phyloP scores from a whole-genome alignment of 2,329 filamentous ascomycete species.

The Penicillium sp. region DNA sequence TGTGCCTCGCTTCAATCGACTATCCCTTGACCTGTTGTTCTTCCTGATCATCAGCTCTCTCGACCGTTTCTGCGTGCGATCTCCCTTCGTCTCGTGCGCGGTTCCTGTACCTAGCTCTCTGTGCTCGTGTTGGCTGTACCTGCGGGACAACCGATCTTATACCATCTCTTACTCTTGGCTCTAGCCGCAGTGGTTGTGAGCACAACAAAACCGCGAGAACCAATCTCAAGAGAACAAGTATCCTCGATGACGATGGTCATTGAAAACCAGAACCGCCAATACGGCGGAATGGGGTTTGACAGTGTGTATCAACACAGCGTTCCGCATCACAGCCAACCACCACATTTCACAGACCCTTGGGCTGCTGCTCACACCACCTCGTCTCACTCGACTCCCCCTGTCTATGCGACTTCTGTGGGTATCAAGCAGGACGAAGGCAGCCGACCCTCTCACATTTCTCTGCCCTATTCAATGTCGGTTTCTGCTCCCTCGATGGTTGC shows the following conservation, averaged over 20 bases:
- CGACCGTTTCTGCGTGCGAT: neutral
- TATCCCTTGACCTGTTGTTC: constrained; percentile 11
- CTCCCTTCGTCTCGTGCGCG: neutral
- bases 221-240: constrained; percentile 17
- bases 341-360: constrained; percentile 94
- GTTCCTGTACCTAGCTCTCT: neutral
- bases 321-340: constrained; percentile 64
- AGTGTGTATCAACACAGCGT: constrained; percentile 72
- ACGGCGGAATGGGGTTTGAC: constrained; percentile 80
- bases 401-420: constrained; percentile 62
- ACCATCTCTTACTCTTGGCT: constrained; percentile 19
- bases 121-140: constrained; percentile 3
- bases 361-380: constrained; percentile 61
- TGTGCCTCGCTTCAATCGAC: constrained; percentile 1
- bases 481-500: constrained; percentile 73
- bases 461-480: constrained; percentile 76
- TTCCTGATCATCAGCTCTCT: constrained; percentile 6
- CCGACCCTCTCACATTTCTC: constrained; percentile 65
- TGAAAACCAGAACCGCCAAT: constrained; percentile 83
- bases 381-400: constrained; percentile 67
- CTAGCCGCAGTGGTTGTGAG: constrained; percentile 17
- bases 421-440: constrained; percentile 61
- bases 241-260: constrained; percentile 91
- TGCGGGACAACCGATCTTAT: constrained; percentile 15
- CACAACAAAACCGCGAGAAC: neutral